Evolutionary conservation across 257 asterid genomes (phyloP), one percentile per base, ranked within the genome.

Genomic region (Solanum pimpinellifolium): DNA sequence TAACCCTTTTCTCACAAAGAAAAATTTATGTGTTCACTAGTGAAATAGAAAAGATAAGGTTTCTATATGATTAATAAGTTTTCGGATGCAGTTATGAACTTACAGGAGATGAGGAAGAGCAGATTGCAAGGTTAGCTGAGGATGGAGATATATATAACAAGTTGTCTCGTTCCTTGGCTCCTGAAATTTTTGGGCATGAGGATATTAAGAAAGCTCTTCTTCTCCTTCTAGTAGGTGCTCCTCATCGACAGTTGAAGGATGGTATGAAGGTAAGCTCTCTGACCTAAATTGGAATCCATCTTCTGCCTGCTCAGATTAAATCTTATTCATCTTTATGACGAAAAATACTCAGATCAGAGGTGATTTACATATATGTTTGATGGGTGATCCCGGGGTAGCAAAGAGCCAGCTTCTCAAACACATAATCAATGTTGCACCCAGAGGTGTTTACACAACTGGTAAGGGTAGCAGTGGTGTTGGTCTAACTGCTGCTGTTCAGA

Each of bases 401-500:
- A 97, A 97, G 91, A 97, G 99, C 83, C 99, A 97, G 92, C 98
- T 97, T 89, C 98, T 97, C 47, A 97, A 97, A 90, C 99, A 97
- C 93, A 97, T 97, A 91, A 96, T 97, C 66, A 97, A 93, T 88
- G 97, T 97, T 90, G 99, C 99, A 74, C 99, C 99, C 74, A 93
- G 99, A 88, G 99, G 98, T 52, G 95, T 97, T 70, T 96, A 96
- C 88, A 97, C 99, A 62, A 97, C 99, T 41, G 99, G 99, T 23
- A 96, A 92, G 90, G 99, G 99, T 88, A 97, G 99, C 87, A 97
- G 99, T 93, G 99, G 99, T 78, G 99, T 97, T 90, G 99, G 99
- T 91, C 92, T 97, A 89, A 97, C 99, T 87, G 99, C 99, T 72
- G 99, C 99, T 68, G 99, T 97, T 90, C 98, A 94, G 94, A 97